Evolutionary conservation across 768 basidiomycete genomes (phyloP).

Genomic region (Sistotremastrum suecicum): DNA sequence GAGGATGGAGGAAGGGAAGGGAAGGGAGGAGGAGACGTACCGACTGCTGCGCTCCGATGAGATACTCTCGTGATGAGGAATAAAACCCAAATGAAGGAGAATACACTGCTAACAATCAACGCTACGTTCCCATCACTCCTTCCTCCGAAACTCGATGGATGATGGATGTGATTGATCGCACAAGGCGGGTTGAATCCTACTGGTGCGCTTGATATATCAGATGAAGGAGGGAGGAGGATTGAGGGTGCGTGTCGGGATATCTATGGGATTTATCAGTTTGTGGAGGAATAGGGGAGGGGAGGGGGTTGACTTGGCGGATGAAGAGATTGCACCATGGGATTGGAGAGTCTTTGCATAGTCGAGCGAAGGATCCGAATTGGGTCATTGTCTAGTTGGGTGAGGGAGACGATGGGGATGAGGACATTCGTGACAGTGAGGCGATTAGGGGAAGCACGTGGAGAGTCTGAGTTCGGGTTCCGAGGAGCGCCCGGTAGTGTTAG

Average conservation of each 20-base stretch:
- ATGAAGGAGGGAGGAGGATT: conserved; percentile 27
- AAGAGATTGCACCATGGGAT: conserved; percentile 86
- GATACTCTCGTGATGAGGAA: conserved; percentile 42
- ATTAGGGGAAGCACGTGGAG: too few species aligned
- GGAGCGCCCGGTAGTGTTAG: too few species aligned
- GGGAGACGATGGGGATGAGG: too few species aligned
- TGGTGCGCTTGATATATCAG: conserved; percentile 49
- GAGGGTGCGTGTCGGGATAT: conserved; percentile 18
- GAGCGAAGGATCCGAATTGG: too few species aligned
- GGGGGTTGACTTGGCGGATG: conserved; percentile 57
- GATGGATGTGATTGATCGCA: conserved; percentile 51
- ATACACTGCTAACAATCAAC: conserved; percentile 65
- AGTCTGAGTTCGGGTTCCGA: too few species aligned
- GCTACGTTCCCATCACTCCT: conserved; percentile 53
- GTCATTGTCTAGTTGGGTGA: too few species aligned
- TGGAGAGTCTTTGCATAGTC: too few species aligned
- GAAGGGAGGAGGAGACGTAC: conserved; percentile 15
- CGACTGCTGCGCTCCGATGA: conserved; percentile 79
- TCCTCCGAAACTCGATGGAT: conserved; percentile 27
- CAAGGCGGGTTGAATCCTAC: conserved; percentile 76
- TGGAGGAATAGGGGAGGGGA: conserved; percentile 4
- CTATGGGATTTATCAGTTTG: conserved; percentile 7
- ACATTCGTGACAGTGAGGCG: too few species aligned
- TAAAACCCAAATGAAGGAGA: conserved; percentile 47
- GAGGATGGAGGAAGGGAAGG: too few species aligned